phyloP scores from a whole-genome alignment of 2,329 filamentous ascomycete species.

The Sporothrix pseudoabietina region DNA sequence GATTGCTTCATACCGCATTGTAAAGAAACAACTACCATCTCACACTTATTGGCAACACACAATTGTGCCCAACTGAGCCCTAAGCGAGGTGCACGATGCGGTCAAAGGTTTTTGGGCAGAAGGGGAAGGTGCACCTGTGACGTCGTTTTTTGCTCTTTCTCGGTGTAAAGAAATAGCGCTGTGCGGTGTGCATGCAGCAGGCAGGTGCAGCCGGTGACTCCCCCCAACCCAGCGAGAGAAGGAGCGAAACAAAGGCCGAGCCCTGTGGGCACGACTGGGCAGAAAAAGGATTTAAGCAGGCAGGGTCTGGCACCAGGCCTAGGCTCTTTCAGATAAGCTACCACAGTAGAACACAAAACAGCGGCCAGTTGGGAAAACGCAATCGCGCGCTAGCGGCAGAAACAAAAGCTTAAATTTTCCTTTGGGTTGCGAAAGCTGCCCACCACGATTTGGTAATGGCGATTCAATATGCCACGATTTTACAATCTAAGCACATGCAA shows the following conservation, averaged over 20 bases:
- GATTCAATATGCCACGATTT: neutral
- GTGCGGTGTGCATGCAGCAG: neutral
- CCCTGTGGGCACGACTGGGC: neutral
- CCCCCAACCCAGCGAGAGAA: constrained; percentile 4
- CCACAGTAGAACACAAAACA: neutral
- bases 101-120: too few species aligned
- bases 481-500: neutral
- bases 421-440: neutral
- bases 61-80: too few species aligned
- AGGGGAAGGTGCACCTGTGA: constrained; percentile 16
- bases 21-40: too few species aligned
- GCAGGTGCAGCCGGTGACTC: neutral
- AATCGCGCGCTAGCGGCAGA: constrained; percentile 25
- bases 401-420: constrained; percentile 20
- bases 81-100: too few species aligned
- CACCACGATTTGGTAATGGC: neutral
- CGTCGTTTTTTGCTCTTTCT: constrained; percentile 3
- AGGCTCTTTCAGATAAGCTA: neutral
- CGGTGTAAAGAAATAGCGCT: neutral
- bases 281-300: neutral
- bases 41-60: too few species aligned
- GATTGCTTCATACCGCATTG: too few species aligned
- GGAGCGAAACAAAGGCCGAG: constrained; percentile 7
- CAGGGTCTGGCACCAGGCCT: neutral
- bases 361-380: constrained; percentile 5